Base-by-base conservation (phyloP, 2,329 filamentous ascomycete species). In the Dothideomycetes sp. region DNA sequence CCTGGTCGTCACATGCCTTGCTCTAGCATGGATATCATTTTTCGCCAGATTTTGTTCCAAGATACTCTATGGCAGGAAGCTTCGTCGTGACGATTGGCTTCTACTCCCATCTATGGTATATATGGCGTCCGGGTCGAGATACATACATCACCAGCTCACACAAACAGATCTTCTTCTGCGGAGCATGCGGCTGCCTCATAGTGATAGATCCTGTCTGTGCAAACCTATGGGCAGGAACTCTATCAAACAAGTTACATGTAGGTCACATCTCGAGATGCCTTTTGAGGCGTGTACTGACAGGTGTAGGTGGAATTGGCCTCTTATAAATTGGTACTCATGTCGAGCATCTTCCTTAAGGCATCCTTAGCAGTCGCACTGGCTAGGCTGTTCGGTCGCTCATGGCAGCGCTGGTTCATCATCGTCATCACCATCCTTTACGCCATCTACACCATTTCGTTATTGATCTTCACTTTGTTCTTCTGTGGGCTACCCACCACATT, bases 291-390 rank as follows among this genome's bases (percentile, higher is more conserved):
- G n/a, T n/a, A n/a, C n/a, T n/a, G n/a, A n/a, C n/a, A n/a, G n/a
- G n/a, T n/a, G n/a, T n/a, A n/a, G n/a, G n/a, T n/a, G n/a, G n/a
- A n/a, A n/a, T 22, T 58, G 17, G 46, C 60, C 2, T 53, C 56
- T 29, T 59, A 66, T 43, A 52, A 51, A 10, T 53, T 62, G 2
- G 67, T 67, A 44, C 46, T 65, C 25, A 41, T 59, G n/a, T 56
- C 62, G 1, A 60, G 64, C 45, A 58, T 64, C 44, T 47, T 59
- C 12, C 48, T 67, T 44, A 69, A 69, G 47, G 58, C 67, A 16
- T 67, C 65, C 2, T 49, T 69, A 4, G 63, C 58, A 6, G 49
- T 68, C 24, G 67, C 68, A 52, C 65, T 67, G 49, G 53, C 63
- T 8, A 62, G 66, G 2, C 61, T 68, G 33, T 55, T 67, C n/a